These are phyloP conservation scores for Serpula lacrymans DNA, from an alignment of 768 basidiomycete species.

Conservation along the genomic window DNA sequence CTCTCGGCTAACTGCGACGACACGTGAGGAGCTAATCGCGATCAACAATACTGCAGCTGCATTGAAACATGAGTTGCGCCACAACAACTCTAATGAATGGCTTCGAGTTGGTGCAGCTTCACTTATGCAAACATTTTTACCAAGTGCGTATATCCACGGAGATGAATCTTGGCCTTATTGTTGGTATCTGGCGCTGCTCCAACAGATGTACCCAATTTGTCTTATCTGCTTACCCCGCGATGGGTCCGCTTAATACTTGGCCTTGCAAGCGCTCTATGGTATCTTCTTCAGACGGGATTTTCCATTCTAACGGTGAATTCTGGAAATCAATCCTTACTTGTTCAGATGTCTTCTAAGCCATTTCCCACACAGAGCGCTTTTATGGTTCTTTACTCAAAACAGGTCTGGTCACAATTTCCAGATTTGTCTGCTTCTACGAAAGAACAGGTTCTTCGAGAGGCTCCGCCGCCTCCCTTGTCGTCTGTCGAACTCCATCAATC, in stretches of 20 bases:
- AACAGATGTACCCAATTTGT: conserved; percentile 23
- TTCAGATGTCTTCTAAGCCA: conserved; percentile 6
- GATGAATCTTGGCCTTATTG: conserved; percentile 1
- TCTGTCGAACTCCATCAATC: too few relatives aligned
- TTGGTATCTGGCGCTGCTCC: conserved; percentile 10
- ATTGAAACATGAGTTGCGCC: conserved; percentile 29
- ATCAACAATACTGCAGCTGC: conserved; percentile 43
- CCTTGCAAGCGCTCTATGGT: conserved; percentile 25
- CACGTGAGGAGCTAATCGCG: conserved; percentile 41
- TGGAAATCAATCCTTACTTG: background rate
- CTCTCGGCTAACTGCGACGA: conserved; percentile 33
- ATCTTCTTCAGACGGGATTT: conserved; percentile 26
- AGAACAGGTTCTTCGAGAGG: too few relatives aligned
- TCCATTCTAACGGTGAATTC: conserved; percentile 43
- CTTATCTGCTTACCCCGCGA: conserved; percentile 26
- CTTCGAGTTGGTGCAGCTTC: conserved; percentile 11
- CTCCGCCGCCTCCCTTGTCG: too few relatives aligned
- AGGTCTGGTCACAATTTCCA: conserved; percentile 17
- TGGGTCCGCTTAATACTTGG: conserved; percentile 22
- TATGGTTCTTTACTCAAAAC: conserved; percentile 30
- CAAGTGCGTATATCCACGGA: conserved; percentile 20
- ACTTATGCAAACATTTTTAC: conserved; percentile 11
- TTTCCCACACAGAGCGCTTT: conserved; percentile 29
- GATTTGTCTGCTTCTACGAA: too few relatives aligned
- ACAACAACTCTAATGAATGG: conserved; percentile 17